phyloP scores from a whole-genome alignment of 768 basidiomycete species.

The Suillus variegatus region DNA sequence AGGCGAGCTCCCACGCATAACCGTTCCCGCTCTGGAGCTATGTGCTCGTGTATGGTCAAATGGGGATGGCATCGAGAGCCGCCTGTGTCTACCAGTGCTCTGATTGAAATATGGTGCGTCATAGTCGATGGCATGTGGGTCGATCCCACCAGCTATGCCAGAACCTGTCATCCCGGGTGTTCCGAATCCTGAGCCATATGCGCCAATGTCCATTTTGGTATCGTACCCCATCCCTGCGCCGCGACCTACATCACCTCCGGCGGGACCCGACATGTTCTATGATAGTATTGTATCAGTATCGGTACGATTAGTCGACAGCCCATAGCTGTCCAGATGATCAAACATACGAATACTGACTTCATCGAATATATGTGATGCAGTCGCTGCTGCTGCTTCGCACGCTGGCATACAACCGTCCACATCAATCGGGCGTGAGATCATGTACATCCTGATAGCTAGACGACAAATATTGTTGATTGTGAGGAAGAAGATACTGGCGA shows the following conservation, averaged over 20 bases:
- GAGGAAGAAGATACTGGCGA: not conserved
- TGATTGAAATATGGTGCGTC: conserved; percentile 12
- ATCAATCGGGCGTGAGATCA: conserved; percentile 46
- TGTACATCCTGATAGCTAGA: conserved; percentile 58
- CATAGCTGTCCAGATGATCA: not conserved
- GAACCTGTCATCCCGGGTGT: not conserved
- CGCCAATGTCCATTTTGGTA: not conserved
- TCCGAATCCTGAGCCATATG: conserved; percentile 3
- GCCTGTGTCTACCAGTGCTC: conserved; percentile 1
- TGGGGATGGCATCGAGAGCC: not conserved
- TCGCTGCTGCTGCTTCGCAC: conserved; percentile 68
- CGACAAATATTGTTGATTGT: conserved; percentile 9
- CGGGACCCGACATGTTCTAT: conserved; percentile 1
- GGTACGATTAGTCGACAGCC: not conserved
- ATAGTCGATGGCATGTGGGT: conserved; percentile 14
- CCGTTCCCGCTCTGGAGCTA: not conserved
- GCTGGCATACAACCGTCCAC: conserved; percentile 49
- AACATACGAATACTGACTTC: conserved; percentile 37
- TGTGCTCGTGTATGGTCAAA: not conserved
- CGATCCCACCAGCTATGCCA: not conserved
- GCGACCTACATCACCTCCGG: not conserved
- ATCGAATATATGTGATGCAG: conserved; percentile 61
- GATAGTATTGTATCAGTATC: not conserved
- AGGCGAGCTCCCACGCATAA: conserved; percentile 6
- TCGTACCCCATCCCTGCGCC: not conserved